Conservation (phyloP, 768 basidiomycete genomes). For the Kwoniella sp. region DNA sequence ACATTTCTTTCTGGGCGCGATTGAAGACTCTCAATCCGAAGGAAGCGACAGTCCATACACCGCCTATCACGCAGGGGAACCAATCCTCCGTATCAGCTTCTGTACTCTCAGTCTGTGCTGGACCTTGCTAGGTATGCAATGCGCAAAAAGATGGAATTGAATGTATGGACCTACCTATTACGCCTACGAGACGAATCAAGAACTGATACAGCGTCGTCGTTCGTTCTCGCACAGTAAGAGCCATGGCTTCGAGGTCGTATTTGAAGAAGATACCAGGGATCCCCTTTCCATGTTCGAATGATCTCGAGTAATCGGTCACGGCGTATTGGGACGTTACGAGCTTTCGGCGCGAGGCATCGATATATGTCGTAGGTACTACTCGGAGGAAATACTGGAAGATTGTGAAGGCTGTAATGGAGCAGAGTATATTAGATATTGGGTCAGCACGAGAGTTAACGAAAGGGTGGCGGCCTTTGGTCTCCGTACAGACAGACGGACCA, state of each 20-base stretch:
- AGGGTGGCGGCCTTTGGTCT: too few species aligned
- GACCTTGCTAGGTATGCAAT: background rate
- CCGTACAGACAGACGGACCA: background rate
- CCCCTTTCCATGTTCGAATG: slow-evolving; percentile 71
- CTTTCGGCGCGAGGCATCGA: slow-evolving; percentile 61
- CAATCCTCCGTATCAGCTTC: too few species aligned
- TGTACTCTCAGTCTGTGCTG: too few species aligned
- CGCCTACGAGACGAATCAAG: slow-evolving; percentile 81
- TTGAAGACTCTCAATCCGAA: slow-evolving; percentile 52
- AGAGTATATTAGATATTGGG: too few species aligned
- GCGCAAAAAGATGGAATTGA: background rate
- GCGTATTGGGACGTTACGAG: slow-evolving; percentile 67
- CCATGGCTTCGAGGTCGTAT: slow-evolving; percentile 90
- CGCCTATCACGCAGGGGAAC: slow-evolving; percentile 32
- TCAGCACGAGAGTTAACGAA: too few species aligned
- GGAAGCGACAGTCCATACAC: slow-evolving; percentile 54
- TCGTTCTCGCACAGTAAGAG: slow-evolving; percentile 80
- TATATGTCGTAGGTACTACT: slow-evolving; percentile 91
- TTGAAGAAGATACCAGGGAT: slow-evolving; percentile 97
- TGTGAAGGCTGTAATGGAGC: slow-evolving; percentile 66
- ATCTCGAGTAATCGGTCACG: slow-evolving; percentile 86
- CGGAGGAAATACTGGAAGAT: slow-evolving; percentile 94
- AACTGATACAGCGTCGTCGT: slow-evolving; percentile 81
- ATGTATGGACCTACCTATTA: slow-evolving; percentile 65
- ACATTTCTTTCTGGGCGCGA: slow-evolving; percentile 50